Base-by-base conservation (phyloP, 1,284 basidiomycete species). In the Cutaneotrichosporon sp. region DNA sequence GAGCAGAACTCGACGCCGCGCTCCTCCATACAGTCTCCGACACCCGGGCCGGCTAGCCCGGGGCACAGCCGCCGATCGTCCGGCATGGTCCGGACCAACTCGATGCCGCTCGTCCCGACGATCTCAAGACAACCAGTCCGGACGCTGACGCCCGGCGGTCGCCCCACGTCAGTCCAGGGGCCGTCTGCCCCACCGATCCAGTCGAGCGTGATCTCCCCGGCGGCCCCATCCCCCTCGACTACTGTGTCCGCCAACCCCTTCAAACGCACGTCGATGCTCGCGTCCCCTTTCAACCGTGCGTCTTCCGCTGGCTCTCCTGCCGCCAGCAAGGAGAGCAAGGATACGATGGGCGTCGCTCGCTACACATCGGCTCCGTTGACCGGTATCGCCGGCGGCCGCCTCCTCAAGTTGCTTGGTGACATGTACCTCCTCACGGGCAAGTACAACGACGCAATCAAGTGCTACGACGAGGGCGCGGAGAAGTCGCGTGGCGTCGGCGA, bases 341-440 rank as follows among this genome's bases (percentile, higher is more conserved):
- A 62, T 27, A 27, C 46, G 16, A 42, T 45, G 31, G 29, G 54
- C 46, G 43, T 54, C 24, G 46, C 63, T 2, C 72, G 68, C 52
- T 74, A 76, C 55, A 77, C 75, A 2, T 64, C 72, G 22, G 74
- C 75, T 6, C 58, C 69, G 1, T 56, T 77, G n/a, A 52, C 61
- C 0, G 76, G 75, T 8, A 64, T 77, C 20, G 74, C 73, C 0
- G 75, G 74, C 24, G 79, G 79, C 0, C 66, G 93, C 60, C 82
- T 95, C 49, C 89, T 87, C 77, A 97, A 95, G 79, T 83, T 94
- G 18, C 83, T 92, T n/a, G 94, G 87, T 0, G 92, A 95, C 76
- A 84, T 95, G 68, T 93, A 90, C 77, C 80, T 95, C 27, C 81
- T 97, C 22, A 85, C 91, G 10, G 94, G 94, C 18, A 83, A 90